Evolutionary conservation across 23 red algal species (phyloP).

Genomic region (Cyanidiococcus yangmingshanensis): DNA sequence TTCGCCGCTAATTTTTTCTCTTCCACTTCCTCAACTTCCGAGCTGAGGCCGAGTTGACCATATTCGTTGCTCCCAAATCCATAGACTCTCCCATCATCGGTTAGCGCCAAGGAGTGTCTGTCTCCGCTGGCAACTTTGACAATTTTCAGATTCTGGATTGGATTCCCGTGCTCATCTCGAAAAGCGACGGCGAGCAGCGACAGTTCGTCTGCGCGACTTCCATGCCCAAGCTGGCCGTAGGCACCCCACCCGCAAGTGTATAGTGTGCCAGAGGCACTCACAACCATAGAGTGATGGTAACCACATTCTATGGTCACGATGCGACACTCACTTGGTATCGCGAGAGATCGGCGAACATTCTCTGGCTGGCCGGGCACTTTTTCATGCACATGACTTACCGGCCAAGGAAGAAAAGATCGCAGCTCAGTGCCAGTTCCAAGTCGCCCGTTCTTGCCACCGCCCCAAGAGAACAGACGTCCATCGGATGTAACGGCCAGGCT

Average conservation of each 20-base stretch:
- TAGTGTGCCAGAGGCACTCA: constrained; percentile 48
- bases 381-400: constrained; percentile 53
- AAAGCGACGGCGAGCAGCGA: constrained; percentile 10
- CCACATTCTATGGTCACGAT: constrained; percentile 52
- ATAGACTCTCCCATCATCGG: constrained; percentile 59
- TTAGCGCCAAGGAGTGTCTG: constrained; percentile 70
- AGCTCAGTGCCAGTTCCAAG: constrained; percentile 32
- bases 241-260: constrained; percentile 98
- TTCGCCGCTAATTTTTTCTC: neutral
- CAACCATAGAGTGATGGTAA: constrained; percentile 75
- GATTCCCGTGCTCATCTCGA: neutral
- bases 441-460: constrained; percentile 93
- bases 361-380: constrained; percentile 52
- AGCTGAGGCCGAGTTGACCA: constrained; percentile 78
- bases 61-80: constrained; percentile 94
- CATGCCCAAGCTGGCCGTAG: constrained; percentile 86
- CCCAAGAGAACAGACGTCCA: constrained; percentile 82
- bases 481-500: constrained; percentile 47
- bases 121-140: constrained; percentile 59
- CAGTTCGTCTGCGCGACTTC: constrained; percentile 43
- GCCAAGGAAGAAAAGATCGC: constrained; percentile 9
- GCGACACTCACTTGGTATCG: constrained; percentile 4
- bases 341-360: constrained; percentile 33
- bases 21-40: neutral
- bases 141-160: constrained; percentile 9